These are phyloP conservation scores for Stephanodiscus minutulus DNA, from an alignment of 108 stramenopile species.

Conservation along the genomic window DNA sequence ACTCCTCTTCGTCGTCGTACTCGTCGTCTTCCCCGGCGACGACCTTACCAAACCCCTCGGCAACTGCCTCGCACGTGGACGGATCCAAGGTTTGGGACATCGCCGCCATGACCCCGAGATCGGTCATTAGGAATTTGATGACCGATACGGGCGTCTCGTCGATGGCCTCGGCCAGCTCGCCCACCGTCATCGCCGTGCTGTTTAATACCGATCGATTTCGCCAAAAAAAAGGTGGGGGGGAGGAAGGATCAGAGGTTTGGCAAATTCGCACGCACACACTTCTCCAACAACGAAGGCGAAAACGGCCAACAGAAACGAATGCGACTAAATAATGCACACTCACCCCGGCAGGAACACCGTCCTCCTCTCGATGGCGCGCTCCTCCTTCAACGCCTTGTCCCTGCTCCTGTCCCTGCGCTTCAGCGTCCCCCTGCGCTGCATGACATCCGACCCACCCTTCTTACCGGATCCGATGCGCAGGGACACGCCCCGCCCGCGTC, in stretches of 20 bases:
- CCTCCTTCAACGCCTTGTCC: conserved; percentile 66
- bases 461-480: conserved; percentile 74
- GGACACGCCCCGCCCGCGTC: conserved; percentile 48
- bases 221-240: neutral
- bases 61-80: conserved; percentile 82
- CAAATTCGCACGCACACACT: conserved; percentile 8
- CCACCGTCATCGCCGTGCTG: conserved; percentile 81
- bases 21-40: conserved; percentile 66
- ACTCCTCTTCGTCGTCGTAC: conserved; percentile 72
- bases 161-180: conserved; percentile 79
- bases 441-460: conserved; percentile 56
- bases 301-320: neutral
- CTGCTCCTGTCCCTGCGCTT: conserved; percentile 72
- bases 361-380: conserved; percentile 66
- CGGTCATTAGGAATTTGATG: conserved; percentile 94
- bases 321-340: conserved; percentile 26
- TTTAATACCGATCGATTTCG: neutral
- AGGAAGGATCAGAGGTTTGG: neutral
- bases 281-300: neutral
- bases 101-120: conserved; percentile 93
- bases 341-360: conserved; percentile 84
- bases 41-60: conserved; percentile 90
- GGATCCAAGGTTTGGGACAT: conserved; percentile 89
- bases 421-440: conserved; percentile 68
- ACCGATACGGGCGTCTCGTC: conserved; percentile 86